phyloP scores from a whole-genome alignment of 2,329 filamentous ascomycete genomes.

The Mycogone perniciosa region DNA sequence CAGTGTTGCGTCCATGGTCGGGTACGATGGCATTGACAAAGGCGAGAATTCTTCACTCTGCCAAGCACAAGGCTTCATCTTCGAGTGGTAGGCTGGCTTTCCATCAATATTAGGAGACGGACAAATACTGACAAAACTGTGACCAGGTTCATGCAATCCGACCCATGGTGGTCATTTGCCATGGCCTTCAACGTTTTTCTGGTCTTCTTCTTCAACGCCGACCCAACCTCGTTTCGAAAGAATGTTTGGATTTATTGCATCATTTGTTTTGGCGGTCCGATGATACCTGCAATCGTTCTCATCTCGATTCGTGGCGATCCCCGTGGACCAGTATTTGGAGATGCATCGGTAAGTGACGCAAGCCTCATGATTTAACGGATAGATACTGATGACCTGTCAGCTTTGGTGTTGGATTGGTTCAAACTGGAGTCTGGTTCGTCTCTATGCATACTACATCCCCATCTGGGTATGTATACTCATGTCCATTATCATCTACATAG shows the following conservation, averaged over 20 bases:
- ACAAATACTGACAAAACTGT: background rate
- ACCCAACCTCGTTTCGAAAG: slow-evolving; percentile 57
- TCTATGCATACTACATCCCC: slow-evolving; percentile 55
- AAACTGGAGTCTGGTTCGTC: slow-evolving; percentile 48
- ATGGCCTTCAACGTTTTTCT: slow-evolving; percentile 80
- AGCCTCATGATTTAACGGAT: background rate
- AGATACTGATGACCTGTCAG: slow-evolving; percentile 24
- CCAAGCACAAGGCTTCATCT: slow-evolving; percentile 52
- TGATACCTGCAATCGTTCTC: slow-evolving; percentile 59
- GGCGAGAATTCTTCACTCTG: slow-evolving; percentile 54
- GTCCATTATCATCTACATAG: slow-evolving; percentile 48
- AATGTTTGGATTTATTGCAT: slow-evolving; percentile 65
- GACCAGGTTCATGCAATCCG: slow-evolving; percentile 66
- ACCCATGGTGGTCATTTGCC: slow-evolving; percentile 70
- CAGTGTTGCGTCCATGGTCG: slow-evolving; percentile 62
- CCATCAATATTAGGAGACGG: background rate
- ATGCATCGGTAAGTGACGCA: slow-evolving; percentile 43
- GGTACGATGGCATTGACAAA: slow-evolving; percentile 54
- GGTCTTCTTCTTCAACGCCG: slow-evolving; percentile 52
- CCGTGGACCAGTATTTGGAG: slow-evolving; percentile 43
- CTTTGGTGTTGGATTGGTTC: slow-evolving; percentile 56
- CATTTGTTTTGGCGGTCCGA: slow-evolving; percentile 64
- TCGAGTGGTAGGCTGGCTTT: slow-evolving; percentile 55
- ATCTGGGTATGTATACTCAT: slow-evolving; percentile 54
- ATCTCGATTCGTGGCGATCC: slow-evolving; percentile 47